phyloP scores from a whole-genome alignment of 768 basidiomycete genomes.

The Mycena indigotica region DNA sequence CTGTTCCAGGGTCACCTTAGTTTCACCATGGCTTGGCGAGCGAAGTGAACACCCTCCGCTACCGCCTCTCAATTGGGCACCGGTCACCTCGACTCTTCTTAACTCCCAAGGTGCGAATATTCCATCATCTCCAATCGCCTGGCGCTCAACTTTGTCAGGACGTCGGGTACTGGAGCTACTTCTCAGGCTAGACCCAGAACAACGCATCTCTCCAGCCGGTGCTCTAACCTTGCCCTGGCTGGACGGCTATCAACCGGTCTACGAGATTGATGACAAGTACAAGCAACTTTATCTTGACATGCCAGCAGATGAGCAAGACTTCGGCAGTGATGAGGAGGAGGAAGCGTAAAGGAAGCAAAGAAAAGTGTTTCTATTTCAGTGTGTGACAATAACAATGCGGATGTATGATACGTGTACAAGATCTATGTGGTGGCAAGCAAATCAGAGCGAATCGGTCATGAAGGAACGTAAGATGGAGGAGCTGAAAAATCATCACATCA shows the following conservation, averaged over 20 bases:
- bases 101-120: conserved; percentile 6
- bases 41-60: background rate
- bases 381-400: background rate
- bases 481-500: conserved; percentile 28
- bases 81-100: background rate
- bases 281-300: background rate
- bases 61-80: conserved; percentile 5
- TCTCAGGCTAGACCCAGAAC: background rate
- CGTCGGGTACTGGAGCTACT: conserved; percentile 12
- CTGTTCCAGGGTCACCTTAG: conserved; percentile 10
- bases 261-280: background rate
- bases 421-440: conserved; percentile 1
- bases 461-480: conserved; percentile 41
- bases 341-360: too few relatives aligned
- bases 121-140: background rate
- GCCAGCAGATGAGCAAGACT: background rate
- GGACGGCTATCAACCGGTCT: conserved; percentile 2
- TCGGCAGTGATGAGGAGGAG: too few relatives aligned
- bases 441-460: background rate
- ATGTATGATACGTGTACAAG: background rate
- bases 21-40: background rate
- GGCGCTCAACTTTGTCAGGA: background rate
- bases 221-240: conserved; percentile 15
- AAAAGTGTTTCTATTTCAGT: conserved; percentile 1
- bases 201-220: conserved; percentile 10